Conservation (phyloP, 2,329 filamentous ascomycete genomes). For the Phialophora expanda region DNA sequence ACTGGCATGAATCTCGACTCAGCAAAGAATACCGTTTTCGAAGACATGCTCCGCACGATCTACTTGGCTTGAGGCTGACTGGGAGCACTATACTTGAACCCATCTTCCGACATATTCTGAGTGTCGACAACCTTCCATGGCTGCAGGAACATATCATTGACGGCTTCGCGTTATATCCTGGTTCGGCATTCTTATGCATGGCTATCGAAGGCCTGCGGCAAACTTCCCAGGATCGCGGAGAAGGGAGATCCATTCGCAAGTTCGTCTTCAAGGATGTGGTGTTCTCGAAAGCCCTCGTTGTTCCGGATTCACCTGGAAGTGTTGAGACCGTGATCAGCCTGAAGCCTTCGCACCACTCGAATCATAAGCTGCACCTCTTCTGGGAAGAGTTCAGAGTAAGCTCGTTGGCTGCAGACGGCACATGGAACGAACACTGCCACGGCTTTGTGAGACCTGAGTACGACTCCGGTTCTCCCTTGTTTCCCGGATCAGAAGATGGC, state of each 20-base stretch:
- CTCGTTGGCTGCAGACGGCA: not conserved
- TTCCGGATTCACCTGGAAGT: not conserved
- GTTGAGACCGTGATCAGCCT: not conserved
- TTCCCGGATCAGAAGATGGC: not conserved
- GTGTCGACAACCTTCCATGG: constrained; percentile 53
- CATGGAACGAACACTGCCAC: not conserved
- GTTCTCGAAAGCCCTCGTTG: not conserved
- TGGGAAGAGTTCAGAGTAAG: constrained; percentile 2
- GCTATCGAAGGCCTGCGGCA: constrained; percentile 39
- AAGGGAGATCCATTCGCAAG: not conserved
- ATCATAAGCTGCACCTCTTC: not conserved
- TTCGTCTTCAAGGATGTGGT: constrained; percentile 1
- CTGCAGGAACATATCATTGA: constrained; percentile 53
- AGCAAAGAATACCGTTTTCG: not conserved
- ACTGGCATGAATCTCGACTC: not conserved
- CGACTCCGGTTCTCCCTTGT: not conserved
- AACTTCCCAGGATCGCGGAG: not conserved
- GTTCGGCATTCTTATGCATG: constrained; percentile 42
- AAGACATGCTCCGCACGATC: no score
- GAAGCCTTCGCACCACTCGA: not conserved
- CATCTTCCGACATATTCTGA: constrained; percentile 55
- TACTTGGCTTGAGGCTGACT: not conserved
- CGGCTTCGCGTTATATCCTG: constrained; percentile 43
- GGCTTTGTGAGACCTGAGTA: not conserved
- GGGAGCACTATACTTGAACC: constrained; percentile 33